Base-by-base conservation (phyloP, 176 grass and related monocot genomes). In the Zea luxurians region DNA sequence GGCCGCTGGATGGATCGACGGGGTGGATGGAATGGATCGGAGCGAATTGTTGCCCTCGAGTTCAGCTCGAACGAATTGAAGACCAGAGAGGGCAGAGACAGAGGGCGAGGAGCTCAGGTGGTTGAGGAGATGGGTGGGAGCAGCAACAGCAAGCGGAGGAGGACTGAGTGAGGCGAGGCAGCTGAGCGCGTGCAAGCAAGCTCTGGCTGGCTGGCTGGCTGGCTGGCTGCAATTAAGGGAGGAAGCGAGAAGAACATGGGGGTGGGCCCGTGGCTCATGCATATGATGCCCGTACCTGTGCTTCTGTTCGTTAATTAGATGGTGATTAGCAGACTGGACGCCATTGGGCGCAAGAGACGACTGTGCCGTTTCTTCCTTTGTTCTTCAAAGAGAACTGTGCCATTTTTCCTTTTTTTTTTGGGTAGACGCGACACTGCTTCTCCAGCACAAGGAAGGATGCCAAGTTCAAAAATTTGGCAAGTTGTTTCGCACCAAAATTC, bases 181-280 rank as follows among this genome's bases (percentile, higher is more conserved):
- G 27, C 27, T 27, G 27, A 27, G 27, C 27, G 27, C 27, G 27
- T 40, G 38, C 13, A 50, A n/a, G 52, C 52, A 55, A 18, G 53
- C 53, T 18, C 34, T 13, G 35, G 11, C 37, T 43, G 64, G 71
- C 57, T 77, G 75, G 45, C 45, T 47, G 88, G 11, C 37, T 43
- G 64, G 71, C 57, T 77, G 75, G 45, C 45, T 47, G 88, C 80
- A 80, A 63, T 81, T 66, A 87, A 72, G 66, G 63, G 63, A 21
- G 68, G 48, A 34, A 42, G 9, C 9, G 13, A 11, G 60, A 11
- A 17, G 75, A 85, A 66, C 47, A 47, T 66, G 83, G 82, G 49
- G 34, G 43, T 57, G 81, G 71, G 63, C 50, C 62, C 16, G 49
- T 37, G 20, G 38, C 17, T 59, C 66, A 58, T 81, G 80, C 73